Base-by-base conservation (phyloP, 768 basidiomycete species). In the Chlorophyllum brunneum region DNA sequence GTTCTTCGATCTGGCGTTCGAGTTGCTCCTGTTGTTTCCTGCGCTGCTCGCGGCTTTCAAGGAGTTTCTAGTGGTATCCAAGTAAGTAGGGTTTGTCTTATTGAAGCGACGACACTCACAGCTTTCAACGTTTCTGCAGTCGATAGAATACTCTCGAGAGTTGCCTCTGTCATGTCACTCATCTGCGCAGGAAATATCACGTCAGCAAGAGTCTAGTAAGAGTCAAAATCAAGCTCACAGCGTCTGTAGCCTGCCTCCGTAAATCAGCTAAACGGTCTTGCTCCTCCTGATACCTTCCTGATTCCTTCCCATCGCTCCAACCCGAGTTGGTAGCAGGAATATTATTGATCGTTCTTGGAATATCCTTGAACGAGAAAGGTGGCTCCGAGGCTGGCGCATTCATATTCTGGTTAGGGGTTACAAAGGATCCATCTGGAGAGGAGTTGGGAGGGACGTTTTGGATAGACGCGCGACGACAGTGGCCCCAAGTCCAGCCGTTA, bases 161-260 rank as follows among this genome's bases (percentile, higher is more conserved):
- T 83, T 13, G 76, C 73, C 62, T 88, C 87, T 2, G 86, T 86
- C 53, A 87, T 61, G 45, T 86, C 83, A 6, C 70, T 67, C 69
- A 84, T 76, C 86, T 85, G 54, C 4, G 51, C 33, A 22, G 57
- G 40, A 40, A 39, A 26, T 7, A 15, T 3, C 16, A 46, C n/a
- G 20, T 27, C 5, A 29, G 27, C 23, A 16, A 34, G 5, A 11
- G 9, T 20, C 13, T 2, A 8, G 10, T 15, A 33, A 13, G 6
- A 37, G 29, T 11, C 4, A 3, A 13, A 5, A 4, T 15, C 26
- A 27, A 37, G 64, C 73, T 54, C 38, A 83, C 81, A 31, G 73
- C 71, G 39, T 81, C 79, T 18, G 72, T 67, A 26, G 81, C 79
- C 43, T 80, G 76, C 44, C 68, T 67, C 46, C 76, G 71, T 2